Evolutionary conservation across 306 rosid genomes (phyloP), one percentile per base, ranked within the genome.

Genomic region (Sechiopsis laciniata): DNA sequence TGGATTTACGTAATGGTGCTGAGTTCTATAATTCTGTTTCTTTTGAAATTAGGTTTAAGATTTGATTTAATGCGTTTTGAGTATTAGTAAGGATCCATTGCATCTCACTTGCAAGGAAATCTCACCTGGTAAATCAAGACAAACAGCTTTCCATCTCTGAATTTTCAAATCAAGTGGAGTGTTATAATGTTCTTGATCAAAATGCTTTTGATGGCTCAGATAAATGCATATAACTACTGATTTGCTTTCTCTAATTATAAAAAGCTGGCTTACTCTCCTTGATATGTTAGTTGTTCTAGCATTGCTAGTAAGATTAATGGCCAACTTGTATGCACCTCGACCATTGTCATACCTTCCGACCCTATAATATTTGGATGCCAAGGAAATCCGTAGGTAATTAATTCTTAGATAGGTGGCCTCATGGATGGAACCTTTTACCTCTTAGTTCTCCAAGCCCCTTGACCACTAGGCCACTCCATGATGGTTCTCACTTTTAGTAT

Each of bases 121-220:
- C 7, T 40, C 51, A 63, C 12, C 16, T 32, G 15, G 70, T 3
- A 1, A 32, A 32, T 35, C 22, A n/a, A 63, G 22, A 35, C 1
- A 14, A 63, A 35, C 16, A 35, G 45, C 3, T 35, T 35, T n/a
- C 70, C 12, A 37, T 63, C 70, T 35, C 50, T n/a, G 24, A n/a
- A 57, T 22, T 21, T 14, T 1, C 12, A 20, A 35, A 63, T 16
- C 11, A 60, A 26, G 24, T 2, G 0, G 15, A 26, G 22, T 32
- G 16, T 16, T 48, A 63, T 35, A 35, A 63, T 63, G 21, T 26
- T 65, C 16, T 65, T 16, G 71, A 65, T 65, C 54, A 65, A 32
- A 32, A 15, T 62, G 50, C 13, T 32, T 62, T 62, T 65, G 54
- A 65, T 65, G 16, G 50, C 52, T 10, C 53, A 9, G 54, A 65